Percentiles rank a stretch among this genome's conserved stretches.
Conservation (phyloP, 495 filamentous ascomycete species). For the Penicillium tannophilum region DNA sequence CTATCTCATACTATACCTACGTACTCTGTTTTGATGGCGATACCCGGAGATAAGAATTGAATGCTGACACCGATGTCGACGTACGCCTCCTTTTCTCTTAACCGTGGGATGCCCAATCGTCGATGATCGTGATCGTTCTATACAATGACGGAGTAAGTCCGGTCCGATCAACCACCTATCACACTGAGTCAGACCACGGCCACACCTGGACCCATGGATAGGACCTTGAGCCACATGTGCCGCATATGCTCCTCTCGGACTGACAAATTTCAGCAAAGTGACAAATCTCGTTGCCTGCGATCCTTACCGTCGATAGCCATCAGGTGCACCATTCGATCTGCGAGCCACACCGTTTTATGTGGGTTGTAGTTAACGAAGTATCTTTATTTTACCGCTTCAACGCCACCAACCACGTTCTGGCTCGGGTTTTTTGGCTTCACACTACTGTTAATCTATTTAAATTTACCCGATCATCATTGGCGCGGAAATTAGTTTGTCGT, state of each 20-base stretch:
- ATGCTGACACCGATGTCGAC: background rate
- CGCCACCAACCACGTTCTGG: background rate
- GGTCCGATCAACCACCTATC: constrained; percentile 18
- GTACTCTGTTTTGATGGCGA: background rate
- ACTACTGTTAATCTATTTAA: background rate
- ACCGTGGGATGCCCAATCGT: background rate
- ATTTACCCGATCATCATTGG: background rate
- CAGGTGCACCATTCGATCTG: constrained; percentile 1
- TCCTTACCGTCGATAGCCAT: background rate
- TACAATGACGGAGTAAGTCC: background rate
- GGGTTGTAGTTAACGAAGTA: background rate
- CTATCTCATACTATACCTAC: background rate
- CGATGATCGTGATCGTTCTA: background rate
- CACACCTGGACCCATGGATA: constrained; percentile 12
- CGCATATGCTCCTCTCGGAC: background rate
- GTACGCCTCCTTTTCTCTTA: background rate
- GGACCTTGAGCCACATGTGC: background rate
- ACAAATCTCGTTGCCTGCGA: constrained; percentile 10
- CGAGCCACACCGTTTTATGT: background rate
- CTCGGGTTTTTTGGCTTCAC: background rate
- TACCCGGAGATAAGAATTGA: background rate
- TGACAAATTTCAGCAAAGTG: background rate
- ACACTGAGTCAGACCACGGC: constrained; percentile 10
- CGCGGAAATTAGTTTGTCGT: background rate
- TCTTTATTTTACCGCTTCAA: background rate